Conservation (phyloP, 2,329 filamentous ascomycete genomes). For the Hypoxylon sp. region DNA sequence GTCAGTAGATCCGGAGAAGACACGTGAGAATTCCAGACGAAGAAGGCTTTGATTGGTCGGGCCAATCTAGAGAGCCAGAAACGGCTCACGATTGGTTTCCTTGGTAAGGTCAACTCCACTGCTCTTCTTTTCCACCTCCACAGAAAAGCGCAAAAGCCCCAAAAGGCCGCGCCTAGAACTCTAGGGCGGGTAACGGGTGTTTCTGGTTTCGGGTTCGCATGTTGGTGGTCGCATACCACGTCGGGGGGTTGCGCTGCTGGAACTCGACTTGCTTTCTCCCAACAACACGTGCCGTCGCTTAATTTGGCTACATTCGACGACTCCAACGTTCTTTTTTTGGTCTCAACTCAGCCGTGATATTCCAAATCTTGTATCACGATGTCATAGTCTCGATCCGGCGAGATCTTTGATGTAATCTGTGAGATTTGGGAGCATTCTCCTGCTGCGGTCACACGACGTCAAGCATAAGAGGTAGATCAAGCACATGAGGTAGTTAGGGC, state of each 20-base stretch:
- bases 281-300: constrained; percentile 28
- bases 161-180: constrained; percentile 26
- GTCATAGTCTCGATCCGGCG: constrained; percentile 13
- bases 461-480: too few relatives aligned
- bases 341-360: constrained; percentile 1
- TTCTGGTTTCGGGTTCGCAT: constrained; percentile 11
- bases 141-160: not conserved
- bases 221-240: constrained; percentile 11
- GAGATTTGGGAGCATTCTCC: constrained; percentile 1
- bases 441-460: constrained; percentile 6
- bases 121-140: constrained; percentile 14
- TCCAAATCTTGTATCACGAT: constrained; percentile 15
- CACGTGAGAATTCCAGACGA: constrained; percentile 17
- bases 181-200: constrained; percentile 11
- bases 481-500: constrained; percentile 2
- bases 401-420: constrained; percentile 22
- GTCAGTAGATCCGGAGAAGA: constrained; percentile 18
- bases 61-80: constrained; percentile 15
- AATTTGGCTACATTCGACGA: constrained; percentile 27
- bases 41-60: not conserved
- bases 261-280: constrained; percentile 32
- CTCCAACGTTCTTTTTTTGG: not conserved
- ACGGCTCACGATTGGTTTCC: constrained; percentile 27
- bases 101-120: constrained; percentile 14
- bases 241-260: constrained; percentile 21